Percentiles rank a stretch among this genome's conserved stretches.
Conservation (phyloP, 1,284 basidiomycete genomes). For the Calocybe gambosa region DNA sequence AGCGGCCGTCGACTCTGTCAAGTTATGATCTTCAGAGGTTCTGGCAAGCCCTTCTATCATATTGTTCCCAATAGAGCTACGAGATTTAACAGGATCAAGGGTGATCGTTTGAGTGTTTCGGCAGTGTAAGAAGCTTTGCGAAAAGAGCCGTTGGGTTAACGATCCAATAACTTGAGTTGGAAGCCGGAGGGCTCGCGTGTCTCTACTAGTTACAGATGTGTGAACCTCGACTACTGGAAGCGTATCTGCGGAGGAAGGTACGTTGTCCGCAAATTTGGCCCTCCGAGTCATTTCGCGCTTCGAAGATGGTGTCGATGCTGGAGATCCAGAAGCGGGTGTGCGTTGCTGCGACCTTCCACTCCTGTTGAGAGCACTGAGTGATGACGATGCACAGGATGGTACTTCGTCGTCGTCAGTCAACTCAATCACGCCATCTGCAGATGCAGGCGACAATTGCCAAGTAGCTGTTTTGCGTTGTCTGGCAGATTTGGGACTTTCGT, state of each 20-base stretch:
- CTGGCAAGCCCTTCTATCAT: background rate
- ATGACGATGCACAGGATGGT: background rate
- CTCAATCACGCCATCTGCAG: conserved; percentile 15
- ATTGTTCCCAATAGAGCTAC: background rate
- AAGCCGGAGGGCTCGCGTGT: background rate
- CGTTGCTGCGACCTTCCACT: background rate
- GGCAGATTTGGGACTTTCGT: conserved; percentile 1
- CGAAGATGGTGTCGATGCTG: background rate
- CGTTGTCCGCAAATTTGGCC: conserved; percentile 1
- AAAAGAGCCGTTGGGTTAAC: conserved; percentile 13
- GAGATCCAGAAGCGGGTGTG: background rate
- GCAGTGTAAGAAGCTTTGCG: conserved; percentile 13
- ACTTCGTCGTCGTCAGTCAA: conserved; percentile 18
- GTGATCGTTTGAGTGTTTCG: background rate
- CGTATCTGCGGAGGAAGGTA: background rate
- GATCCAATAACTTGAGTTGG: conserved; percentile 3
- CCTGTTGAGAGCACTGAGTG: background rate
- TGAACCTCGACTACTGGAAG: conserved; percentile 1
- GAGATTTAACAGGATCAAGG: background rate
- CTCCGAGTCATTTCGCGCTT: background rate
- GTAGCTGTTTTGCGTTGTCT: background rate
- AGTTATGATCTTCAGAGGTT: too few relatives aligned
- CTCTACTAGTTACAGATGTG: background rate
- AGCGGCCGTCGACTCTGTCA: too few relatives aligned
- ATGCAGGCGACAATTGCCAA: background rate